Percentiles rank a stretch among this genome's conserved stretches.
phyloP scores from a whole-genome alignment of 176 grass and related monocot genomes.

The Dendrocalamus sinicus region DNA sequence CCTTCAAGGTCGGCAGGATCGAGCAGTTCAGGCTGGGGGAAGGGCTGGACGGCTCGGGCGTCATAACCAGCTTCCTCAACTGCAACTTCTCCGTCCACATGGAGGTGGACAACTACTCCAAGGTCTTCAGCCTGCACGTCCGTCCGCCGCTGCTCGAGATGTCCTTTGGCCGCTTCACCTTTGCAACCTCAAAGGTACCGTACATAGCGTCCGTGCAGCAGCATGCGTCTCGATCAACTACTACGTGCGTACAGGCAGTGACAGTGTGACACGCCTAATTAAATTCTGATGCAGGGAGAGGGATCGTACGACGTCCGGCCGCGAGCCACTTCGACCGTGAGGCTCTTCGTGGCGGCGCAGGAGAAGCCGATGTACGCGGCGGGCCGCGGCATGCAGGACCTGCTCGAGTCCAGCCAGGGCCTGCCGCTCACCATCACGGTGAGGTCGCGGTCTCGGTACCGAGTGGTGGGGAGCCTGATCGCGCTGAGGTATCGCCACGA shows the following conservation, averaged over 20 bases:
- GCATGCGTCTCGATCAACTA: neutral
- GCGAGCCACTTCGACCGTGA: constrained; percentile 18
- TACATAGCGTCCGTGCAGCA: neutral
- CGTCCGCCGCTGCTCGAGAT: constrained; percentile 57
- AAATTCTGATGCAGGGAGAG: constrained; percentile 44
- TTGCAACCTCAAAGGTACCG: constrained; percentile 51
- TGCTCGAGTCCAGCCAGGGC: constrained; percentile 63
- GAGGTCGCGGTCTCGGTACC: constrained; percentile 53
- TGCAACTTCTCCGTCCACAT: constrained; percentile 87
- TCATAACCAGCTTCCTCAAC: constrained; percentile 79
- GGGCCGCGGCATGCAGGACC: constrained; percentile 78
- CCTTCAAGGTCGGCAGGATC: constrained; percentile 60
- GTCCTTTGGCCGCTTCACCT: constrained; percentile 66
- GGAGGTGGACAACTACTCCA: constrained; percentile 82
- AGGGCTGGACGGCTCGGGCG: constrained; percentile 76
- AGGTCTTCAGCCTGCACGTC: constrained; percentile 73
- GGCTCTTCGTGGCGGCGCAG: constrained; percentile 57
- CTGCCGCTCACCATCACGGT: constrained; percentile 62
- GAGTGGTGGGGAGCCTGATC: constrained; percentile 63
- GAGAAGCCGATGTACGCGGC: constrained; percentile 95
- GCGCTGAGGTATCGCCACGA: constrained; percentile 57
- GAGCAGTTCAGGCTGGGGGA: constrained; percentile 79
- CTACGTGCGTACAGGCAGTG: constrained; percentile 19
- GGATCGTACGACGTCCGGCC: constrained; percentile 48
- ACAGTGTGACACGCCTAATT: neutral